phyloP scores from a whole-genome alignment of 2,329 filamentous ascomycete species.

The Chrysosporium queenslandicum region DNA sequence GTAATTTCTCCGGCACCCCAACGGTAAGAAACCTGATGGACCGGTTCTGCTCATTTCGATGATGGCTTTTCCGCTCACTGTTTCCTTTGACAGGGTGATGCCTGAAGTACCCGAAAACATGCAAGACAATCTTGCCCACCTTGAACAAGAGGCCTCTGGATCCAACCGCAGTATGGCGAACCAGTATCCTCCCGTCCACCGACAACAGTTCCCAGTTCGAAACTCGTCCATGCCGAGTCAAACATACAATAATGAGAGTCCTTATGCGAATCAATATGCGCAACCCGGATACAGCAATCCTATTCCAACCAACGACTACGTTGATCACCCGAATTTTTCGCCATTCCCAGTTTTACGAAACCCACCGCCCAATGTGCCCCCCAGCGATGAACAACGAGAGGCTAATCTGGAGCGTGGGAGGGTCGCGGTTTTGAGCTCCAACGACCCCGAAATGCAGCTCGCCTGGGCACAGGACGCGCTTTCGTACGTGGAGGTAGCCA shows the following conservation, averaged over 20 bases:
- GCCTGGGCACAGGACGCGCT: constrained; percentile 93
- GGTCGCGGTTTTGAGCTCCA: constrained; percentile 74
- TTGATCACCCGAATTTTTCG: constrained; percentile 67
- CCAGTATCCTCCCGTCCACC: constrained; percentile 27
- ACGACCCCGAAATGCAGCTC: constrained; percentile 91
- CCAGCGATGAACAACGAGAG: constrained; percentile 89
- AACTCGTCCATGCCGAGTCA: constrained; percentile 28
- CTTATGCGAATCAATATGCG: constrained; percentile 28
- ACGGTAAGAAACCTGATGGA: constrained; percentile 41
- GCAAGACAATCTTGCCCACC: constrained; percentile 82
- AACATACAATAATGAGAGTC: constrained; percentile 11
- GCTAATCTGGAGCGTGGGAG: constrained; percentile 77
- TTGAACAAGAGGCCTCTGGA: constrained; percentile 64
- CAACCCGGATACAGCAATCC: constrained; percentile 34
- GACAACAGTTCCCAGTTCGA: constrained; percentile 28
- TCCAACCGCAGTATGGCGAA: constrained; percentile 40
- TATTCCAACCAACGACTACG: constrained; percentile 23
- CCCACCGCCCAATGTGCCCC: constrained; percentile 76
- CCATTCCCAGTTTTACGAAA: constrained; percentile 78
- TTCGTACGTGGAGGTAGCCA: constrained; percentile 73
- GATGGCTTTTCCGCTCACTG: constrained; percentile 9
- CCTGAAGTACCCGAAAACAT: constrained; percentile 94
- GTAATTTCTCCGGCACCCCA: constrained; percentile 61
- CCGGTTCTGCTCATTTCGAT: constrained; percentile 1
- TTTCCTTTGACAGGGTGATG: constrained; percentile 58